Conservation (phyloP, 306 rosid genomes). For the Acacia acuminata region DNA sequence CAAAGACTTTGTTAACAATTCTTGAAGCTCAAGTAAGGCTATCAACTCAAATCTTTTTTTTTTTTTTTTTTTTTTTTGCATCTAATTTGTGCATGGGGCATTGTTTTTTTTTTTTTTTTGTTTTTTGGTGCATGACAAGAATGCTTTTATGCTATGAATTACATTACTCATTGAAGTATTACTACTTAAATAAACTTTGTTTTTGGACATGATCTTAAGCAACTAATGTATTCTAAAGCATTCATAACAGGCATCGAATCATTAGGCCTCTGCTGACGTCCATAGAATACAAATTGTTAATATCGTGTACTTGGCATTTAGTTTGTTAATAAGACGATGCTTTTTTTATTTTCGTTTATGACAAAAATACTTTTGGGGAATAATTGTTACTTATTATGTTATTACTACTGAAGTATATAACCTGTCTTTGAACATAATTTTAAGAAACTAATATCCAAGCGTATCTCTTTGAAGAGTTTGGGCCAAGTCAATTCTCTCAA, state of each 20-base stretch:
- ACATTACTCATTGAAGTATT: slow-evolving; percentile 4
- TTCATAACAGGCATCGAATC: neutral
- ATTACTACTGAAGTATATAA: too few species aligned
- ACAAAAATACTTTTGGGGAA: neutral
- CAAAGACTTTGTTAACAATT: slow-evolving; percentile 55
- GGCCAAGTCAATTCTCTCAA: neutral
- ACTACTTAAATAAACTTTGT: neutral
- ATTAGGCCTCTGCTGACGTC: neutral
- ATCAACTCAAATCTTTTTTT: slow-evolving; percentile 10
- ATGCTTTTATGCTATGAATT: neutral
- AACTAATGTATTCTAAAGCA: slow-evolving; percentile 12
- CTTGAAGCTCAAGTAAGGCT: slow-evolving; percentile 79
- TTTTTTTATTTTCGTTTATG: neutral
- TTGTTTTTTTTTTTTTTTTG: neutral
- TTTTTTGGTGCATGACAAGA: neutral
- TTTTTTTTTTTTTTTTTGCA: slow-evolving; percentile 15
- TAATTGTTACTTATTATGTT: neutral
- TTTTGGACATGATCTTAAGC: slow-evolving; percentile 1
- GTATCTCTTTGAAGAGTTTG: too few species aligned
- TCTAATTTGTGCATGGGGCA: slow-evolving; percentile 21
- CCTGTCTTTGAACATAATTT: too few species aligned
- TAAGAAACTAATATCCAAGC: too few species aligned
- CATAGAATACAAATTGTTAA: neutral
- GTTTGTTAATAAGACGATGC: neutral
- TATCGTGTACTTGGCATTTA: neutral